Evolutionary conservation across 2,329 filamentous ascomycete genomes (phyloP), one percentile per base, ranked within the genome.

Genomic region (Colletotrichum sp.): DNA sequence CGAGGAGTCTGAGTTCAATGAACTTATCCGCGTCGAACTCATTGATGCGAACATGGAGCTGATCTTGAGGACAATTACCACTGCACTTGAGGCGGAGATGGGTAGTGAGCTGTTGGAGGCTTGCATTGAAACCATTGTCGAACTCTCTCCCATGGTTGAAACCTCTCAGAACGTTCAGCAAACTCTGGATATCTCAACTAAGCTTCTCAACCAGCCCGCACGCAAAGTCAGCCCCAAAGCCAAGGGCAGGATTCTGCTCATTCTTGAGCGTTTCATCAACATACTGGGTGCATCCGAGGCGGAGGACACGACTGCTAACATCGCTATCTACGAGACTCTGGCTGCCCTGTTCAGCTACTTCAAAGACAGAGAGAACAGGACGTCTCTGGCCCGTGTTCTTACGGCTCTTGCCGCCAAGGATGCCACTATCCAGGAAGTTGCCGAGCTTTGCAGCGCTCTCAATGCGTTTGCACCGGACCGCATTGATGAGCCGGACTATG

Each of bases 331-430:
- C 82, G 88, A 92, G 62, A 95, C 95, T 0, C 86, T 97, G 12
- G 93, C 95, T 6, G 93, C 95, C 0, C 90, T 99, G 39, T 99
- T 98, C 82, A 95, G 95, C 71, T 98, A 96, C 82, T 96, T 99
- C 87, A 95, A 93, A 80, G 96, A 99, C 83, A 90, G 93, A 59
- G 87, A 91, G 59, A 98, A 95, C 81, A 91, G 97, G 71, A 89
- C 93, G 77, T 89, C 95, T 1, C 86, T 99, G 32, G 94, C 94
- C 18, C 89, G 92, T 60, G 93, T 98, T 5, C 86, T 99, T 9
- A 84, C 89, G 16, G 93, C 93, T 21, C 92, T 98, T 76, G 92
- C 95, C 2, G 86, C 89, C 9, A 91, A 91, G 62, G 92, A 95
- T 75, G 79, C 89, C 6, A 88, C 90, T 1, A 86, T 96, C 1